Base-by-base conservation (phyloP, 495 filamentous ascomycete genomes). In the Patellaria atrata region DNA sequence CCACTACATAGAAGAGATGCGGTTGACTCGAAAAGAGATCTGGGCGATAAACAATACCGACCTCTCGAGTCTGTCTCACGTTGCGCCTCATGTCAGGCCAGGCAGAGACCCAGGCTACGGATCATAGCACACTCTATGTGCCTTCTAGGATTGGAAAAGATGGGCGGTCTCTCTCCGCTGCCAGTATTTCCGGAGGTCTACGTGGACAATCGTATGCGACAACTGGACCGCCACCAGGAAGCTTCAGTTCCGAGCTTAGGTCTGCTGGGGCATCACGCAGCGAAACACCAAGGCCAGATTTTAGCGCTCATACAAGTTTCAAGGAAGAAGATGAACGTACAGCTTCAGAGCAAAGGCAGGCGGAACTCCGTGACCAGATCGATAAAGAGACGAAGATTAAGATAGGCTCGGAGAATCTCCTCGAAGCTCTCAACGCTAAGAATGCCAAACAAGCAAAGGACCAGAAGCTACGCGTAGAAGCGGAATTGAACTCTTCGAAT, bases 331-430 rank as follows among this genome's bases (percentile, higher is more conserved):
- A 67, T 5, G 68, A 68, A 17, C 50, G 64, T 1, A 50, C 59
- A 5, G 69, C 69, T 3, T 70, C 73, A 4, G 87, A 94, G 54
- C 72, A 83, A 55, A 73, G 73, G 11, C 70, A 91, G 45, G 70
- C 71, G 17, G 61, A 71, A 26, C 64, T 91, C 40, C 70, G 76
- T 38, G 83, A 93, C 49, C 71, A 73, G 52, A 75, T 97, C 38
- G 85, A 81, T 30, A 84, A 86, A 48, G 89, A 96, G 55, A 77
- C 80, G 58, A 96, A 96, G 64, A 96, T 96, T 52, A 94, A 92
- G 58, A 77, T 82, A 39, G 89, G 89, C 16, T 93, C 86, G 33
- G 89, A 97, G 65, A 97, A 97, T 53, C 73, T 96, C 68, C 59
- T 97, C 33, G 89, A 94, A 60, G 89, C 87, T 12, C 55, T 97